Percentiles rank a stretch among this genome's conserved stretches.
Conservation (phyloP, 2,329 filamentous ascomycete species). For the Aspergillus pseudotamarii region DNA sequence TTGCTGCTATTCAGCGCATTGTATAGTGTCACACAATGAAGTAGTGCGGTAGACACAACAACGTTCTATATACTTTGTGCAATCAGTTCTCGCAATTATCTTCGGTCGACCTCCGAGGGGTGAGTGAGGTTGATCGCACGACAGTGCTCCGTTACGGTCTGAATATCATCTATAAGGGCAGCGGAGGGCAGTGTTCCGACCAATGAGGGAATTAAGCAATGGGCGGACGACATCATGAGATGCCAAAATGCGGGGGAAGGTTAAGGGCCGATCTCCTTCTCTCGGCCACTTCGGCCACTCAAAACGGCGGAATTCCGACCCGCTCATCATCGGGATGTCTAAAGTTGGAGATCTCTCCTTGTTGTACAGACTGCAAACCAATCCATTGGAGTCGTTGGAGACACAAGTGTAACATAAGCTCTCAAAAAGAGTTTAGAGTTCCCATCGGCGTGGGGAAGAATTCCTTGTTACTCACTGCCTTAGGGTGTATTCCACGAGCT, state of each 20-base stretch:
- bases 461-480: not conserved
- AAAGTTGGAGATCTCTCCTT: not conserved
- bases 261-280: not conserved
- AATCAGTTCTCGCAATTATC: not conserved
- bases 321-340: not conserved
- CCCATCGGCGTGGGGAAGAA: too few relatives aligned
- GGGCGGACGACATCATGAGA: not conserved
- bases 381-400: not conserved
- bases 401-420: too few relatives aligned
- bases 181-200: constrained; percentile 12
- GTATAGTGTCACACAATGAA: not conserved
- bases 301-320: not conserved
- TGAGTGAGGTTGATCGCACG: not conserved
- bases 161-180: not conserved
- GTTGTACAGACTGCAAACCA: not conserved
- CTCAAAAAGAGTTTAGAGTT: too few relatives aligned
- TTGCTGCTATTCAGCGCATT: constrained; percentile 9
- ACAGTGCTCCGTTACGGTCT: constrained; percentile 21
- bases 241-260: constrained; percentile 12
- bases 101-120: not conserved
- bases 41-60: not conserved
- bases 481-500: not conserved
- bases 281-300: not conserved
- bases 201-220: not conserved
- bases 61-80: not conserved